Evolutionary conservation across 495 filamentous ascomycete species (phyloP), one percentile per base, ranked within the genome.

Genomic region (Podospora pseudopauciseta): DNA sequence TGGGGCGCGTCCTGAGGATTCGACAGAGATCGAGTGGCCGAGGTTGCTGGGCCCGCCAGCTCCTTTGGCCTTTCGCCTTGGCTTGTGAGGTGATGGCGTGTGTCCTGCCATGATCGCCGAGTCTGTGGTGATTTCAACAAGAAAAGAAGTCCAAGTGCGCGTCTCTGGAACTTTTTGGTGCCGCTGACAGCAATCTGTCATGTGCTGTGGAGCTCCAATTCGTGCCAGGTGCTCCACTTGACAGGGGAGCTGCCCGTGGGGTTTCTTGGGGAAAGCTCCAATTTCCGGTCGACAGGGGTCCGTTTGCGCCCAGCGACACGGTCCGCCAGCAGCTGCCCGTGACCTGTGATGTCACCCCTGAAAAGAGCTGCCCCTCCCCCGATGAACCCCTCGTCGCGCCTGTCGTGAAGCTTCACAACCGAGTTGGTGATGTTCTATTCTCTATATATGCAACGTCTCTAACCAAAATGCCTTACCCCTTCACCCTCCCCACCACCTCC

Each of bases 401-500:
- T 23, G 26, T 59, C 26, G 19, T 20, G 19, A 27, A 23, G 56
- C 56, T 59, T n/a, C 34, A 39, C 34, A 39, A 39, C 6, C 4
- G 34, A 39, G 11, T 11, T 11, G 34, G 34, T 39, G 34, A 39
- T 39, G 11, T 39, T 39, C 23, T 23, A 23, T 23, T 23, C 23
- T 23, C 23, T 32, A 32, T 32, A 6, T 32, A 32, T 32, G 6
- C 39, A 6, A 3, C 39, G 13, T 49, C 39, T 16, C 39, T 49
- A 58, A 4, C 55, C 55, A 86, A 67, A 39, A 97, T 97, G 94
- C 92, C 94, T 57, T 97, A 89, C 77, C 88, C 89, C 20, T 96
- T 94, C 73, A 81, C 84, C 39, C 86, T 97, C 53, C 91, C 93
- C 3, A 97, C 93, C 23, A 96, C 93, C 26, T 95, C 92, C 2